phyloP scores from a whole-genome alignment of 2,329 filamentous ascomycete genomes.

The Paraphaeosphaeria sporulosa region DNA sequence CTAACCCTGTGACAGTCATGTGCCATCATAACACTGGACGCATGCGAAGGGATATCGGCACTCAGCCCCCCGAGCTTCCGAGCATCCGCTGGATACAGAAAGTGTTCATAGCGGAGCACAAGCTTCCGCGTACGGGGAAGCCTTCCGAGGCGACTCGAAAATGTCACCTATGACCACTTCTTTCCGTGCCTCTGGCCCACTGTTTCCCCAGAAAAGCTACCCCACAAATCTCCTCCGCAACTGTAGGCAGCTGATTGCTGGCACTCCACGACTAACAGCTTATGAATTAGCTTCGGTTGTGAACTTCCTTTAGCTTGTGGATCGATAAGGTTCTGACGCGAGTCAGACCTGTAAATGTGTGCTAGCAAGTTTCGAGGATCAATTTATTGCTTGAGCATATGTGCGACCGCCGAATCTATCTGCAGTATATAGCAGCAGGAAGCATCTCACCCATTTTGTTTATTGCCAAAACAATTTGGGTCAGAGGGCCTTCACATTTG shows the following conservation, averaged over 20 bases:
- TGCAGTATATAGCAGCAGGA: neutral
- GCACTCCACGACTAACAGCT: neutral
- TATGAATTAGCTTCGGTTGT: neutral
- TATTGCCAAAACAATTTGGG: neutral
- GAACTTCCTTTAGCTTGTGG: conserved; percentile 1
- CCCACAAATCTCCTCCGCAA: neutral
- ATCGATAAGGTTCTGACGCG: neutral
- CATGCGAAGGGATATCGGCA: neutral
- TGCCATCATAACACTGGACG: neutral
- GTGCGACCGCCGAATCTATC: neutral
- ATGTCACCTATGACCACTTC: neutral
- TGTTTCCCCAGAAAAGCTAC: neutral
- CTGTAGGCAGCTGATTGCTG: neutral
- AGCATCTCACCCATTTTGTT: neutral
- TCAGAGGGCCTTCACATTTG: neutral
- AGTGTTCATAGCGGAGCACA: no score
- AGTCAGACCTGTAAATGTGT: neutral
- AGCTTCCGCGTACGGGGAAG: no score
- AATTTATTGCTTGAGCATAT: neutral
- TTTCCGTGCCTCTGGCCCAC: neutral
- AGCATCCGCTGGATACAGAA: neutral
- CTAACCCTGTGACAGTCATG: neutral
- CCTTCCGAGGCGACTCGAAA: neutral
- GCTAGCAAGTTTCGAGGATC: neutral
- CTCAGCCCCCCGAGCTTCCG: neutral